phyloP scores from a whole-genome alignment of 2,329 filamentous ascomycete species.

The Exophiala oligosperma region DNA sequence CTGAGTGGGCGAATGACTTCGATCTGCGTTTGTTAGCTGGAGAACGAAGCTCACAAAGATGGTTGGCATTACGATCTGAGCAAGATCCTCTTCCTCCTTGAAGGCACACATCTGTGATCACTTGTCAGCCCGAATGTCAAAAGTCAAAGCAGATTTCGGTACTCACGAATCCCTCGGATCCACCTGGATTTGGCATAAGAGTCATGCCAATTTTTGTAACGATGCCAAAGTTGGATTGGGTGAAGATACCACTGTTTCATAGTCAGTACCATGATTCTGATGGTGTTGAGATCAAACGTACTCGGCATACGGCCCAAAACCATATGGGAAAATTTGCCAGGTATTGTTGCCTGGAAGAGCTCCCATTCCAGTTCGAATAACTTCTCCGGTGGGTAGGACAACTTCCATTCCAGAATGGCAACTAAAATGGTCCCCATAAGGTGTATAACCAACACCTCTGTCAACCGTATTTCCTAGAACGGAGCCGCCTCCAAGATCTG shows the following conservation, averaged over 20 bases:
- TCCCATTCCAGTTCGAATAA: conserved; percentile 45
- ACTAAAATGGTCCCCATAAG: conserved; percentile 43
- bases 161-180: too few relatives aligned
- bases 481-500: conserved; percentile 37
- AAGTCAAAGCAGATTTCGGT: too few relatives aligned
- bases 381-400: conserved; percentile 40
- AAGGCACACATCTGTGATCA: too few relatives aligned
- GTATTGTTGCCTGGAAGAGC: conserved; percentile 21
- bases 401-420: conserved; percentile 47
- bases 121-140: too few relatives aligned
- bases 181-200: conserved; percentile 20
- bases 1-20: conserved; percentile 52
- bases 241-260: conserved; percentile 15
- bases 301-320: conserved; percentile 10
- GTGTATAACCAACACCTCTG: conserved; percentile 39
- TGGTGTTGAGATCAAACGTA: too few relatives aligned
- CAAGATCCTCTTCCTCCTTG: too few relatives aligned
- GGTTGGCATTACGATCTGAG: too few relatives aligned
- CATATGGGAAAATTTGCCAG: conserved; percentile 15
- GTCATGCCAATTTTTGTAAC: conserved; percentile 29
- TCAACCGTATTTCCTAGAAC: conserved; percentile 39
- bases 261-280: too few relatives aligned
- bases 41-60: too few relatives aligned
- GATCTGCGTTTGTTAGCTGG: not conserved
- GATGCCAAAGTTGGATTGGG: conserved; percentile 26